These are phyloP conservation scores for Amyloporia xantha DNA, from an alignment of 768 basidiomycete genomes.

Conservation along the genomic window DNA sequence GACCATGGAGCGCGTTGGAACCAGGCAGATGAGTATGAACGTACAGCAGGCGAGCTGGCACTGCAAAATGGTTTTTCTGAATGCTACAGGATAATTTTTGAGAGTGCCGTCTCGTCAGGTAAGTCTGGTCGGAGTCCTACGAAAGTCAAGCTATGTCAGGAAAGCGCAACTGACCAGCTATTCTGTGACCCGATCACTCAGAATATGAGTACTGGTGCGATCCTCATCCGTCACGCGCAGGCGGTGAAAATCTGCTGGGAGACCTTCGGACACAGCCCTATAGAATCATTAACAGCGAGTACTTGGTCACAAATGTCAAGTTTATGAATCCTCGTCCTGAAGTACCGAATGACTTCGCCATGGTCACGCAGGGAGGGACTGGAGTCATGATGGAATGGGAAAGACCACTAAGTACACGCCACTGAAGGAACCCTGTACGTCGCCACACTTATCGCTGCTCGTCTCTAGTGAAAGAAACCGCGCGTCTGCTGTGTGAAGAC, in stretches of 20 bases:
- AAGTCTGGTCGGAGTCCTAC: neutral
- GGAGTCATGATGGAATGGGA: constrained; percentile 10
- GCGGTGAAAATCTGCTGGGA: neutral
- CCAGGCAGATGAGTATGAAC: neutral
- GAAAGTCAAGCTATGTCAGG: no score
- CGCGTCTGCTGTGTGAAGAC: neutral
- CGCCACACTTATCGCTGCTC: neutral
- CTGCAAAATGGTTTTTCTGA: neutral
- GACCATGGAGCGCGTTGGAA: neutral
- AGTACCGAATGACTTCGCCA: neutral
- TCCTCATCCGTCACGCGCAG: neutral
- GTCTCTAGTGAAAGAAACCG: constrained; percentile 5
- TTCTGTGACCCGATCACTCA: neutral
- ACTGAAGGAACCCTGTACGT: neutral
- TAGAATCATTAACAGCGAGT: neutral
- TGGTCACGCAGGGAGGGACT: neutral
- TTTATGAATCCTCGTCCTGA: neutral
- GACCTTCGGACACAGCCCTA: neutral
- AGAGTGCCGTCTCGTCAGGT: neutral
- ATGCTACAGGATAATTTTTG: neutral
- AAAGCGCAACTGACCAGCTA: neutral
- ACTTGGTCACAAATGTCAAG: neutral
- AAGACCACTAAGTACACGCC: neutral
- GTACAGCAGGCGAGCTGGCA: neutral
- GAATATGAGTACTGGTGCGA: neutral